Base-by-base conservation (phyloP, 257 asterid genomes). In the Forsythia viridissima region DNA sequence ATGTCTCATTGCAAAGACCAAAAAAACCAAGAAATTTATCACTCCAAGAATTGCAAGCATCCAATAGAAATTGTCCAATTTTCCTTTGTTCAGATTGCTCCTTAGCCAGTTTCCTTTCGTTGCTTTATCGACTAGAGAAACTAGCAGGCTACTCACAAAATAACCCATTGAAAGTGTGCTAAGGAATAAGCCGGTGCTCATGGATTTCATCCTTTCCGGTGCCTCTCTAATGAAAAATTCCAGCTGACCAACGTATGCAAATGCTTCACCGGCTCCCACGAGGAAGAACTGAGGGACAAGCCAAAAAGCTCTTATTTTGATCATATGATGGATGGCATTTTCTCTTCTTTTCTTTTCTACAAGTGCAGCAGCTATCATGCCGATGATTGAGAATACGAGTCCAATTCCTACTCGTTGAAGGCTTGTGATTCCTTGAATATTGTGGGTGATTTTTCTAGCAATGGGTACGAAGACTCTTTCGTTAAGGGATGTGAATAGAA, bases 191-290 rank as follows among this genome's bases (percentile, higher is more conserved):
- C 97, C 98, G 0, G 97, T 94, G 82, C 98, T 94, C 97, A 94
- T 90, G 1, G 97, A 92, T 82, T 92, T 94, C 98, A 92, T 92
- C 86, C 92, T 82, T 82, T 87, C 97, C 0, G 98, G 97, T 36
- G 96, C 98, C 85, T 94, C 98, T 34, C 94, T 78, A 43, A 92
- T 92, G 80, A 94, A 94, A 69, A 94, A 94, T 85, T 94, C 97
- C 0, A 94, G 93, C 89, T 94, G 98, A 4, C 98, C 98, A 1
- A 94, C 98, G 37, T 94, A 94, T 4, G 93, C 96, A 66, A 94
- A 94, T 2, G 97, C 97, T 77, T 94, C 98, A 1, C 97, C 97
- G 0, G 98, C 97, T 43, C 98, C 98, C 0, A 94, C 97, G 0
- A 94, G 81, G 80, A 92, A 92, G 68, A 89, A 92, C 81, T 94